Base-by-base conservation (phyloP, 1,139 yeast genomes). In the Candida buenavistaensis region DNA sequence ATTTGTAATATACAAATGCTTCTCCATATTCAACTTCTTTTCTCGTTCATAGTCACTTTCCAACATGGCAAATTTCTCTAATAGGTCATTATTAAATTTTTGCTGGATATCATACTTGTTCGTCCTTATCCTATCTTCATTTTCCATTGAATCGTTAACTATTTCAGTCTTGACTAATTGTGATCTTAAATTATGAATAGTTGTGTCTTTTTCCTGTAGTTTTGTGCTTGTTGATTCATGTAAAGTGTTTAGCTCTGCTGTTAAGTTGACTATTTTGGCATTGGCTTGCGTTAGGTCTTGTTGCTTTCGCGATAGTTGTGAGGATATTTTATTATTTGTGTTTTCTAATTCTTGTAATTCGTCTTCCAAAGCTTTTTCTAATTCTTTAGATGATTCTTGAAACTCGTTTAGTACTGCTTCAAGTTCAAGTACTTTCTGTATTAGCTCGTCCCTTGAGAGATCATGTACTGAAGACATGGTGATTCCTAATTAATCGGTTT, bases 301-400 rank as follows among this genome's bases (percentile, higher is more conserved):
- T 31, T 41, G 13, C 8, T 28, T n/a, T 17, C 10, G 4, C 10
- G 15, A 11, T 12, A 30, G 33, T 22, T 37, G 31, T 11, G 30
- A 51, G 33, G 3, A 45, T 36, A 24, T 40, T 38, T 24, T 44
- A 38, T 25, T n/a, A 3, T 21, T 28, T 12, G 64, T 44, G 7
- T 43, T 38, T 35, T 70, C 75, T 17, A 66, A 46, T 7, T 50
- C 58, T 31, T 55, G 60, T 20, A 69, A 54, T 41, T 70, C 76
- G 19, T 64, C 68, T 43, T 70, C 76, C 26, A 70, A 52, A 1
- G 72, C 74, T 37, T 53, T 64, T 41, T 70, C 76, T 28, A 70
- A 52, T 32, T 68, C 75, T 39, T 58, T 64, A 37, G 70, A 63
- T 3, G 71, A 62, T 31, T 65, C 72, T 41, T 69, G 75, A 41